Conservation (phyloP, 192 early-diverging fungal species). For the Linderina pennispora region DNA sequence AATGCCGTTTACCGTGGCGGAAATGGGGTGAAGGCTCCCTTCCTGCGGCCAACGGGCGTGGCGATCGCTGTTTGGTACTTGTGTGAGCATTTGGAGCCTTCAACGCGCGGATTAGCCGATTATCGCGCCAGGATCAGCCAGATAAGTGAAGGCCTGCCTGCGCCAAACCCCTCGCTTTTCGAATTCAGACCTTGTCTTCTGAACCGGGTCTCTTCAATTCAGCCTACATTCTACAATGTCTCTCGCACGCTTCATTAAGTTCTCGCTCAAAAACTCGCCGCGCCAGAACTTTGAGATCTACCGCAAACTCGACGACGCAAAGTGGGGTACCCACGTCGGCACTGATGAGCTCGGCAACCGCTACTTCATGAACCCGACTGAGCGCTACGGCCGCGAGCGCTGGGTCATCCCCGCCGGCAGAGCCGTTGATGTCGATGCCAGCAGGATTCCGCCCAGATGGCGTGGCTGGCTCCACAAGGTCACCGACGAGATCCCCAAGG, state of each 20-base stretch:
- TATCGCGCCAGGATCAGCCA: too few relatives aligned
- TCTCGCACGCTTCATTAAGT: constrained; percentile 35
- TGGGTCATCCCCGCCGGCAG: constrained; percentile 61
- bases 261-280: constrained; percentile 30
- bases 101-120: too few relatives aligned
- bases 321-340: constrained; percentile 66
- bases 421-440: constrained; percentile 50
- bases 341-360: constrained; percentile 69
- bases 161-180: background rate
- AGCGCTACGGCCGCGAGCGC: constrained; percentile 72
- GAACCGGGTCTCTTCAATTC: background rate
- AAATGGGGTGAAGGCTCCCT: too few relatives aligned
- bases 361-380: constrained; percentile 66
- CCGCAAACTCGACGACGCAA: constrained; percentile 50
- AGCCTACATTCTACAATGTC: constrained; percentile 42
- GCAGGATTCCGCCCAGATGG: constrained; percentile 69
- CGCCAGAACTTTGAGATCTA: constrained; percentile 41
- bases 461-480: constrained; percentile 46
- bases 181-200: background rate
- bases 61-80: too few relatives aligned
- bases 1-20: too few relatives aligned
- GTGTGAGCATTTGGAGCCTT: too few relatives aligned
- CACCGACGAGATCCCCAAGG: constrained; percentile 36
- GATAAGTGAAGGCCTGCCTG: too few relatives aligned
- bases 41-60: too few relatives aligned